A percentile compares a stretch with the other conserved stretches of the same genome.
phyloP scores from a whole-genome alignment of 805 yeast species.

The Wickerhamiella musiphila region DNA sequence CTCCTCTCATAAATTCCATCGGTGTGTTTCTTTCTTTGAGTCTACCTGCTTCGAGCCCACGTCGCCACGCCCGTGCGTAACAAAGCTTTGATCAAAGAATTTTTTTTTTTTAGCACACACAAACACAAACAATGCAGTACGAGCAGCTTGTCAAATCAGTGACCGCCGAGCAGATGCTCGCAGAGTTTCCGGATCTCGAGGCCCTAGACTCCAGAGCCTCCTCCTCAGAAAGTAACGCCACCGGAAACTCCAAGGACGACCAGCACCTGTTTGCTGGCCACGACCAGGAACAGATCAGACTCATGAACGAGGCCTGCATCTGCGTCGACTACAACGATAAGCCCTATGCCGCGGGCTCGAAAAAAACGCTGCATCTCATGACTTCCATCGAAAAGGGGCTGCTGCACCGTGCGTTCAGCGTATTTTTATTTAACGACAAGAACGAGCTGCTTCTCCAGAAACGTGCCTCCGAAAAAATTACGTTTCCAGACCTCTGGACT shows the following conservation, averaged over 20 bases:
- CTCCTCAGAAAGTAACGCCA: constrained; percentile 9
- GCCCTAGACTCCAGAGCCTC: constrained; percentile 13
- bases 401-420: constrained; percentile 90
- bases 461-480: constrained; percentile 90
- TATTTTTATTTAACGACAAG: constrained; percentile 71
- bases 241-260: constrained; percentile 8
- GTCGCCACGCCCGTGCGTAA: too few species aligned
- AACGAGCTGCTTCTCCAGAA: constrained; percentile 75
- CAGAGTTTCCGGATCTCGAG: constrained; percentile 18
- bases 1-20: too few species aligned
- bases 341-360: constrained; percentile 87
- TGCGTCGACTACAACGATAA: constrained; percentile 75
- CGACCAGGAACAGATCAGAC: constrained; percentile 80
- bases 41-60: too few species aligned
- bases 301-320: constrained; percentile 94
- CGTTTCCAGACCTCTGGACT: constrained; percentile 96
- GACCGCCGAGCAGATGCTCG: constrained; percentile 13
- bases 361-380: constrained; percentile 72
- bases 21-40: too few species aligned
- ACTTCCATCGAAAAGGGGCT: constrained; percentile 70
- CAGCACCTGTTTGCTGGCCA: constrained; percentile 58
- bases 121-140: neutral
- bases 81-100: too few species aligned
- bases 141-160: constrained; percentile 10
- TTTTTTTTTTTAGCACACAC: too few species aligned